Evolutionary conservation across 441 rosid genomes (phyloP), one percentile per base, ranked within the genome.

Genomic region (Monsonia emarginata): DNA sequence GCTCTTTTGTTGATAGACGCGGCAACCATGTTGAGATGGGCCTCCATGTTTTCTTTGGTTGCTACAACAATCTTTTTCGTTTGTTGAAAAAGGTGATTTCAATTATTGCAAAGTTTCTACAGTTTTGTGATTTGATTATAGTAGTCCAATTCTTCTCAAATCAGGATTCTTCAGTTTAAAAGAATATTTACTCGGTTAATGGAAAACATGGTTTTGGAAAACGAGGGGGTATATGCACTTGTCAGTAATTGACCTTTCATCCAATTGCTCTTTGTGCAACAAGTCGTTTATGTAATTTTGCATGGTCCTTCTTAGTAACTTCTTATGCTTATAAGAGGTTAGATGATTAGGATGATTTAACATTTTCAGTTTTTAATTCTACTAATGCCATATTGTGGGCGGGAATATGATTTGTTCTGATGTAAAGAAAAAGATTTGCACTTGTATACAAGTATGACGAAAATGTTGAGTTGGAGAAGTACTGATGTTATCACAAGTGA

Each of bases 1-100:
- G 98, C 71, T 93, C 98, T 11, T 89, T 94, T 80, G 86, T 94
- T 67, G 98, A 94, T 83, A 83, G 40, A 78, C 78, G 78, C n/a
- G 98, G 98, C 64, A 94, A 94, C 81, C 98, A 94, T 71, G 72
- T 94, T 2, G 98, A 94, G 84, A 94, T 94, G 98, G 98, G 97
- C 52, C 81, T 94, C 74, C 98, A 94, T 59, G 98, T 90, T 70
- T 90, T 94, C 85, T 94, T 94, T 58, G 98, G 98, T 28, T 94
- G 98, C 85, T 94, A 94, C 76, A 94, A 83, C 78, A 94, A 94
- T 81, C 95, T 94, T 69, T 94, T 90, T 66, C 96, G 98, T 10
- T 79, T 90, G 79, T 81, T 94, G 95, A 91, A 91, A 81, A 94
- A 91, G 94, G 97, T 94, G 70, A 77, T 19, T 50, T 21, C 57